Evolutionary conservation across 106 monocot species (phyloP).

Genomic region (Triglochin maritima): DNA sequence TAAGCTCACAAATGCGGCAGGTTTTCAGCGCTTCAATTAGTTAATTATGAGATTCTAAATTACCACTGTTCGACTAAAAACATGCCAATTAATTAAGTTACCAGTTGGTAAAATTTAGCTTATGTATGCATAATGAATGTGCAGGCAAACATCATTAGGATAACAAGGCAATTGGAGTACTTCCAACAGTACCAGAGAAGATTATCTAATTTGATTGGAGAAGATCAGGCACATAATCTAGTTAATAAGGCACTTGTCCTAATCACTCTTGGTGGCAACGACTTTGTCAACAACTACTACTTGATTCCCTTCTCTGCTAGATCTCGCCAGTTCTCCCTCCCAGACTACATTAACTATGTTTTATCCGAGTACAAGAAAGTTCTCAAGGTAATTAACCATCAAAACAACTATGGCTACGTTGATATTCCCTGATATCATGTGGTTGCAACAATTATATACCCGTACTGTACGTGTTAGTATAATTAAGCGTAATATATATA

Average conservation of each 20-base stretch:
- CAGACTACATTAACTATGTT: conserved; percentile 26
- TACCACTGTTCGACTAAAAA: no score
- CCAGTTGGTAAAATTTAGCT: no score
- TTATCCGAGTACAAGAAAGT: conserved; percentile 28
- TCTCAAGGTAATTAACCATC: conserved; percentile 37
- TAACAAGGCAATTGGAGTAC: conserved; percentile 44
- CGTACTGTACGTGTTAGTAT: no score
- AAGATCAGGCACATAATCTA: conserved; percentile 19
- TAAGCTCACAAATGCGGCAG: no score
- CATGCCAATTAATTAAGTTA: no score
- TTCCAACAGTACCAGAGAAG: conserved; percentile 78
- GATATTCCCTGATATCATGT: no score
- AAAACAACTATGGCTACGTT: no score
- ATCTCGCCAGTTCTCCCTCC: conserved; percentile 26
- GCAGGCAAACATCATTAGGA: conserved; percentile 75
- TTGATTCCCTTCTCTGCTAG: conserved; percentile 25
- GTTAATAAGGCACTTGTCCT: conserved; percentile 37
- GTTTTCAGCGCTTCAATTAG: no score
- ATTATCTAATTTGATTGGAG: conserved; percentile 39
- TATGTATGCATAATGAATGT: neutral
- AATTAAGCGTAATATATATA: no score
- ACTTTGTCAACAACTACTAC: conserved; percentile 48
- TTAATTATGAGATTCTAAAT: no score
- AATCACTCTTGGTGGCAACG: conserved; percentile 34
- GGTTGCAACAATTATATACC: no score